A percentile compares a stretch with the other conserved stretches of the same genome.
Conservation (phyloP, 768 basidiomycete species). For the Macrolepiota dolichaula region DNA sequence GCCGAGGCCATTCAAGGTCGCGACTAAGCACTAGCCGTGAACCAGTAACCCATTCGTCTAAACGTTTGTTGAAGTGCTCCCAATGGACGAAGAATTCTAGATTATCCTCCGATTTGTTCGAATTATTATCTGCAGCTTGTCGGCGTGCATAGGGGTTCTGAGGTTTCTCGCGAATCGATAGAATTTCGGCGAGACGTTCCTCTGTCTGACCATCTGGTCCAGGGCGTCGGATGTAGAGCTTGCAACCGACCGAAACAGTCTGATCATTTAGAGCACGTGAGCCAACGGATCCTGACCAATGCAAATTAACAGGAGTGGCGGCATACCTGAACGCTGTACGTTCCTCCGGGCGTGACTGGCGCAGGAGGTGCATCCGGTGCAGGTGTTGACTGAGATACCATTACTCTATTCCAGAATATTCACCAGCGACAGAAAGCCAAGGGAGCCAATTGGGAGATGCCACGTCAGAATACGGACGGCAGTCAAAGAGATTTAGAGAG, state of each 20-base stretch:
- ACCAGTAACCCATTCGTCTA: conserved; percentile 96
- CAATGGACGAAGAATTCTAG: conserved; percentile 98
- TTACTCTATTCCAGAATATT: conserved; percentile 15
- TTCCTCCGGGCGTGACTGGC: conserved; percentile 69
- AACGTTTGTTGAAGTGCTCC: conserved; percentile 98
- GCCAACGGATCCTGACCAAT: conserved; percentile 23
- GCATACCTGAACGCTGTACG: conserved; percentile 72
- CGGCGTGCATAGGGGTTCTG: conserved; percentile 56
- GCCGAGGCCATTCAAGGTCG: conserved; percentile 96
- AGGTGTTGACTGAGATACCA: conserved; percentile 39
- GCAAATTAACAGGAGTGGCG: conserved; percentile 15
- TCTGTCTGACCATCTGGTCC: conserved; percentile 71
- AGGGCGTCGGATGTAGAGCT: conserved; percentile 87
- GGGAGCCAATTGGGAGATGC: neutral
- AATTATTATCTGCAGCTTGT: conserved; percentile 39
- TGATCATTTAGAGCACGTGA: conserved; percentile 22
- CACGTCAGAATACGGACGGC: conserved; percentile 8
- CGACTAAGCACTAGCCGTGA: conserved; percentile 78
- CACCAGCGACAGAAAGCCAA: conserved; percentile 9
- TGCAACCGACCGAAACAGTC: conserved; percentile 92
- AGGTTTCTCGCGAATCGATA: conserved; percentile 90
- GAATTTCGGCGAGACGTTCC: conserved; percentile 92
- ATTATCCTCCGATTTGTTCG: conserved; percentile 64
- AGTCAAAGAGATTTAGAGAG: neutral
- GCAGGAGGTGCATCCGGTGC: conserved; percentile 50